Evolutionary conservation across 2,329 filamentous ascomycete genomes (phyloP), one percentile per base, ranked within the genome.

Genomic region (Cercospora brassicicola): DNA sequence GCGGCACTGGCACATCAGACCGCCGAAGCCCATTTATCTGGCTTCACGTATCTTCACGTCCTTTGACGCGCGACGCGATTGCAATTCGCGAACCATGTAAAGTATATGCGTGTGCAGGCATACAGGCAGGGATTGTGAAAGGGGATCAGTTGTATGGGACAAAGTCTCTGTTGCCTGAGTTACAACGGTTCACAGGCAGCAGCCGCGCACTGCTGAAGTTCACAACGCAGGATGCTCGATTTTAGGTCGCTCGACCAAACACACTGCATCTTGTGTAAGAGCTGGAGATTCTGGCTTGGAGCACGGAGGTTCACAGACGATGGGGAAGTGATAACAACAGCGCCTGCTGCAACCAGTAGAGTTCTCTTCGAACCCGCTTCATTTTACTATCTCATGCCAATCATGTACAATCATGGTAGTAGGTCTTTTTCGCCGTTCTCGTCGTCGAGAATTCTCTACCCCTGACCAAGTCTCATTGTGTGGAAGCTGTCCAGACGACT

Each of bases 71-170:
- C 15, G 2, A 30, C 48, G 33, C 45, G 31, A 63, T 33, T 57
- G 62, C 20, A 57, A 64, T 64, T 57, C 28, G 62, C 48, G 15
- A n/a, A 23, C 62, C 62, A 18, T 18, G 51, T 42, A 30, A 56
- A 64, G 51, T 42, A 15, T 62, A 30, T 48, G 59, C 59, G 26
- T 5, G 23, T 62, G 23, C 59, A 62, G 59, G 59, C 59, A 62
- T 62, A 42, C 26, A 3, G 23, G 9, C 59, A 28, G 26, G 59
- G 39, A n/a, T 62, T 23, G 28, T 23, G 8, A 48, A 26, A 11
- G 15, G 55, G 28, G 48, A n/a, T 53, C 20, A 13, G 1, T 26
- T 13, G 48, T 1, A 53, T 53, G 3, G 20, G 20, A 53, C 48
- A 26, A 53, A 53, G 20, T 26, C 18, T 53, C 20, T 23, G 20